Conservation (phyloP, 2,329 filamentous ascomycete species). For the Plenodomus lindquistii region DNA sequence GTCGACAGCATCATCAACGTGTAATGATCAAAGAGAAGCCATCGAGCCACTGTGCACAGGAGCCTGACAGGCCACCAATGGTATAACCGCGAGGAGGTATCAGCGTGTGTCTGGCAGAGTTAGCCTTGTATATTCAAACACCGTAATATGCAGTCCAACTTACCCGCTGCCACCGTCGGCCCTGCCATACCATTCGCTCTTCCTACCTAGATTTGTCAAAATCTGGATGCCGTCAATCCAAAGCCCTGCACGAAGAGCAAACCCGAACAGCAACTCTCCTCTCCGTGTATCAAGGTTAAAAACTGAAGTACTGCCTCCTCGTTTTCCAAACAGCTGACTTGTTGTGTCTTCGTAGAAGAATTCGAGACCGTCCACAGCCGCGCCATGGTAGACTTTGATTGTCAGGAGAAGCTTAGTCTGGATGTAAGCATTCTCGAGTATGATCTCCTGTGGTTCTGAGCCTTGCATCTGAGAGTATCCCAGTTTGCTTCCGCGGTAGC, state of each 20-base stretch:
- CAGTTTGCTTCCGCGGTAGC: slow-evolving; percentile 75
- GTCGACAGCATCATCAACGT: slow-evolving; percentile 51
- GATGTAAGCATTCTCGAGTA: slow-evolving; percentile 68
- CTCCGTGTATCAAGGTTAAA: slow-evolving; percentile 83
- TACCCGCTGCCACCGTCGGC: slow-evolving; percentile 78
- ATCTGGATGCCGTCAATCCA: slow-evolving; percentile 92
- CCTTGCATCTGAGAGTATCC: slow-evolving; percentile 74
- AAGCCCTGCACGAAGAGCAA: slow-evolving; percentile 75
- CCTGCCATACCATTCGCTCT: slow-evolving; percentile 85
- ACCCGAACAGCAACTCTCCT: slow-evolving; percentile 86
- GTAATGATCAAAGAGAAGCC: slow-evolving; percentile 82
- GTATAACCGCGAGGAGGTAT: slow-evolving; percentile 88
- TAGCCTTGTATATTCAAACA: slow-evolving; percentile 17
- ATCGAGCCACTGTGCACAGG: slow-evolving; percentile 79
- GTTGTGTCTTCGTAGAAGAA: slow-evolving; percentile 90
- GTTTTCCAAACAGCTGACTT: slow-evolving; percentile 83
- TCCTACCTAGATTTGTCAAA: slow-evolving; percentile 83
- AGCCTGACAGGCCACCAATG: slow-evolving; percentile 85
- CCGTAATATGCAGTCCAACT: slow-evolving; percentile 48
- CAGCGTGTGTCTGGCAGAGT: slow-evolving; percentile 70
- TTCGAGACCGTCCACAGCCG: slow-evolving; percentile 81
- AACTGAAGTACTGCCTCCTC: slow-evolving; percentile 69
- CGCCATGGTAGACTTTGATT: slow-evolving; percentile 76
- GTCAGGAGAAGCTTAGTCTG: slow-evolving; percentile 74
- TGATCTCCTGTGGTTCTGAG: slow-evolving; percentile 69